A percentile compares a stretch with the other conserved stretches of the same genome.
phyloP scores from a whole-genome alignment of 2,329 filamentous ascomycete genomes.

The Biscogniauxia sp. region DNA sequence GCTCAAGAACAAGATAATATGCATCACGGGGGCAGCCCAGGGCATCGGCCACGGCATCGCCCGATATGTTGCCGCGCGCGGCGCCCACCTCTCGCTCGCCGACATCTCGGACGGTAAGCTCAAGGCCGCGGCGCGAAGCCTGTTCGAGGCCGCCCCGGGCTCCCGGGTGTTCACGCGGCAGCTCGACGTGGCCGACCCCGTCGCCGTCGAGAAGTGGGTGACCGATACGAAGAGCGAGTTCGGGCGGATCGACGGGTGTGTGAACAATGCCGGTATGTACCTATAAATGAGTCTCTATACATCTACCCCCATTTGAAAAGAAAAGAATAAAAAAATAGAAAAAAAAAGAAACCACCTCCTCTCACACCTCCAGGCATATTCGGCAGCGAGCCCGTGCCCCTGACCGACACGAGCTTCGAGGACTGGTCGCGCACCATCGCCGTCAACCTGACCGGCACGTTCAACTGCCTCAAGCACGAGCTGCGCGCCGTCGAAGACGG shows the following conservation, averaged over 20 bases:
- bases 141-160: constrained; percentile 24
- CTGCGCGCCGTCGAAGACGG: constrained; percentile 38
- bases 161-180: constrained; percentile 22
- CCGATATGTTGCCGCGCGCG: constrained; percentile 24
- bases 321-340: too few relatives aligned
- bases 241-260: constrained; percentile 35
- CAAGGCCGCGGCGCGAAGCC: constrained; percentile 21
- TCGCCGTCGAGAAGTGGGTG: constrained; percentile 36
- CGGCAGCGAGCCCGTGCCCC: constrained; percentile 4
- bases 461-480: constrained; percentile 51
- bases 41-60: constrained; percentile 20
- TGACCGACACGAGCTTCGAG: constrained; percentile 34
- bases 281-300: too few relatives aligned
- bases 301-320: too few relatives aligned
- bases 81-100: constrained; percentile 32
- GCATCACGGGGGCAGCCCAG: constrained; percentile 20
- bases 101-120: constrained; percentile 30
- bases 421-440: constrained; percentile 42
- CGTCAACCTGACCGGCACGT: constrained; percentile 46
- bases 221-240: constrained; percentile 30
- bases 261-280: constrained; percentile 36
- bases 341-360: too few relatives aligned
- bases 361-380: constrained; percentile 11
- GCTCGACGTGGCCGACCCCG: constrained; percentile 33
- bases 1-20: constrained; percentile 21